A percentile compares a stretch with the other conserved stretches of the same genome.
phyloP scores from a whole-genome alignment of 352 stramenopile genomes.

The Globisporangium recalcitrans region DNA sequence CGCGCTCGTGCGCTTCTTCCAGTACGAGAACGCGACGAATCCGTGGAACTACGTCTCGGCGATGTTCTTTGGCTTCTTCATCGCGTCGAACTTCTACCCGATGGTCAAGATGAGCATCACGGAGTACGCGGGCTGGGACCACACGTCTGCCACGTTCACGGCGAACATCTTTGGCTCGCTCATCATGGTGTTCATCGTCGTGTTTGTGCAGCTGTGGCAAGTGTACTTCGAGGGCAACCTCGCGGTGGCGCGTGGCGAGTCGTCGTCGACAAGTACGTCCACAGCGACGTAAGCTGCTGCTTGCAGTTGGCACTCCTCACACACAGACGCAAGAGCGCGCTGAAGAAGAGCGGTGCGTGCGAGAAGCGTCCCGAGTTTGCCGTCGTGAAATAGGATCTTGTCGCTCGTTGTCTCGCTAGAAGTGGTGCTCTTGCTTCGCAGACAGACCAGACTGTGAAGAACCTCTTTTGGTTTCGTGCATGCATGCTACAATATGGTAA shows the following conservation, averaged over 20 bases:
- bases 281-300: slow-evolving; percentile 7
- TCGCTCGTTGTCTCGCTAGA: no score
- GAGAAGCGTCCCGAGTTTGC: no score
- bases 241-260: slow-evolving; percentile 43
- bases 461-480: slow-evolving; percentile 4
- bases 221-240: slow-evolving; percentile 79
- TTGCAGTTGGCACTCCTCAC: neutral
- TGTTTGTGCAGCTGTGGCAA: slow-evolving; percentile 88
- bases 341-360: neutral
- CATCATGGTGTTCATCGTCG: slow-evolving; percentile 76
- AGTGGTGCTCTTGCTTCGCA: neutral
- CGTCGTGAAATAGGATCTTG: no score
- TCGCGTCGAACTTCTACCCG: slow-evolving; percentile 84
- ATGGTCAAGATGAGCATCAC: slow-evolving; percentile 91
- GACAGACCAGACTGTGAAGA: no score
- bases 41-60: slow-evolving; percentile 88
- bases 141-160: slow-evolving; percentile 78
- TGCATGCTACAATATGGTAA: slow-evolving; percentile 11
- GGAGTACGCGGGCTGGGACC: slow-evolving; percentile 87
- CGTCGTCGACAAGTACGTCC: neutral
- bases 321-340: neutral
- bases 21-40: slow-evolving; percentile 86
- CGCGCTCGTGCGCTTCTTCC: slow-evolving; percentile 80
- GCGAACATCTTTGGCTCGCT: slow-evolving; percentile 83
- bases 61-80: slow-evolving; percentile 86